Percentiles rank a stretch among this genome's conserved stretches.
Evolutionary conservation across 768 basidiomycete genomes (phyloP).

Genomic region (Naganishia randhawae): DNA sequence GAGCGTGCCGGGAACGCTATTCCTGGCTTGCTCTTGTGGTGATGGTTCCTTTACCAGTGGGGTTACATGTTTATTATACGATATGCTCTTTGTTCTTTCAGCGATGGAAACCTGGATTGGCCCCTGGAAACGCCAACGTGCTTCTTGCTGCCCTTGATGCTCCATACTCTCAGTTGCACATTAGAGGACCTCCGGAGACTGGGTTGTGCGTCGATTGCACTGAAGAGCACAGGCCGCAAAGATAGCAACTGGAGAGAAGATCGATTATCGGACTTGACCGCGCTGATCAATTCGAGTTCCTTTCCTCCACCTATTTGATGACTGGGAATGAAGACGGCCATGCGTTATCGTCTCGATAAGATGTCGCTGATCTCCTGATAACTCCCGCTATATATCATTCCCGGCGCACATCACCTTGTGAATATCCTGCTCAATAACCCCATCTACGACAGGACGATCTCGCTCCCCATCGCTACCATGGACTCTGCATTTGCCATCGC

Average conservation of each 20-base stretch:
- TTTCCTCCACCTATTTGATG: too few species aligned
- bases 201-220: too few species aligned
- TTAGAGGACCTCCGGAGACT: too few species aligned
- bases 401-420: background rate
- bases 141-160: too few species aligned
- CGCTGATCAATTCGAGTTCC: too few species aligned
- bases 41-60: slow-evolving; percentile 23
- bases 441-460: background rate
- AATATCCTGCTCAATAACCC: background rate
- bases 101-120: background rate
- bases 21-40: slow-evolving; percentile 12
- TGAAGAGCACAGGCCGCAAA: too few species aligned
- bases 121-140: too few species aligned
- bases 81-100: too few species aligned
- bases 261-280: too few species aligned
- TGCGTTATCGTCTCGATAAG: background rate
- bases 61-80: slow-evolving; percentile 1
- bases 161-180: background rate
- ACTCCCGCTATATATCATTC: background rate
- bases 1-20: slow-evolving; percentile 13
- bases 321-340: too few species aligned
- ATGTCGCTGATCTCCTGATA: background rate
- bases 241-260: too few species aligned
- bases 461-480: slow-evolving; percentile 30
- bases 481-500: slow-evolving; percentile 41